These are phyloP conservation scores for Vigna hirtella DNA, from an alignment of 306 rosid genomes.

Conservation along the genomic window DNA sequence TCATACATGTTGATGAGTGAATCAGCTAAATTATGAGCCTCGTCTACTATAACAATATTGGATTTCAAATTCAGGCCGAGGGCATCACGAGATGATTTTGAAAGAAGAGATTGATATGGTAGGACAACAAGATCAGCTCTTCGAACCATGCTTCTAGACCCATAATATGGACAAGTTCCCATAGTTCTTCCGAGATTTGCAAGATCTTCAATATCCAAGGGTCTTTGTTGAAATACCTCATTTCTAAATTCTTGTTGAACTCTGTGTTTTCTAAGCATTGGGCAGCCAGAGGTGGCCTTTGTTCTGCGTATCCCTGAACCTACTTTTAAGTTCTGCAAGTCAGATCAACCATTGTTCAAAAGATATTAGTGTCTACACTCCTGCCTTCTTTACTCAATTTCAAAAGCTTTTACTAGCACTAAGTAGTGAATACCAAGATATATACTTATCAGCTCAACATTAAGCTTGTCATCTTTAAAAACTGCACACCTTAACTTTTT, in stretches of 20 bases:
- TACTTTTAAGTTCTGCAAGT: slow-evolving; percentile 68
- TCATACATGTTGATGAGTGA: slow-evolving; percentile 90
- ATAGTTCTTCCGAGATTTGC: slow-evolving; percentile 79
- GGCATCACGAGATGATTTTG: slow-evolving; percentile 95
- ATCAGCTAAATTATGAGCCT: slow-evolving; percentile 97
- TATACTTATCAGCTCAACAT: slow-evolving; percentile 10
- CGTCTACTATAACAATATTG: slow-evolving; percentile 80
- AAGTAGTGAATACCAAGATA: slow-evolving; percentile 28
- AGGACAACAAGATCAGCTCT: slow-evolving; percentile 90
- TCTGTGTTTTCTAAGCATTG: slow-evolving; percentile 81
- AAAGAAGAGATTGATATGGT: slow-evolving; percentile 94
- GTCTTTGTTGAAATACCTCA: slow-evolving; percentile 73
- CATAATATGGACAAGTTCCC: slow-evolving; percentile 95
- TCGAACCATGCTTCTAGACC: slow-evolving; percentile 83
- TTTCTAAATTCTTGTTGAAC: slow-evolving; percentile 70
- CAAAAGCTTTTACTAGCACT: slow-evolving; percentile 16
- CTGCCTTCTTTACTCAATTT: slow-evolving; percentile 22
- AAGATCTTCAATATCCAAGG: slow-evolving; percentile 96
- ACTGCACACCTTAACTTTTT: slow-evolving; percentile 71
- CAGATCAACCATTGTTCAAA: slow-evolving; percentile 42
- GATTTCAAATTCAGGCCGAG: slow-evolving; percentile 86
- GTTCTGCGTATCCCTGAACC: slow-evolving; percentile 65
- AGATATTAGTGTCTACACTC: slow-evolving; percentile 26
- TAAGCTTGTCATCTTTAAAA: slow-evolving; percentile 23
- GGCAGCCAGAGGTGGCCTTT: slow-evolving; percentile 87